A percentile compares a stretch with the other conserved stretches of the same genome.
These are phyloP conservation scores for Nigrospora oryzae DNA, from an alignment of 2,329 filamentous ascomycete species.

Conservation along the genomic window DNA sequence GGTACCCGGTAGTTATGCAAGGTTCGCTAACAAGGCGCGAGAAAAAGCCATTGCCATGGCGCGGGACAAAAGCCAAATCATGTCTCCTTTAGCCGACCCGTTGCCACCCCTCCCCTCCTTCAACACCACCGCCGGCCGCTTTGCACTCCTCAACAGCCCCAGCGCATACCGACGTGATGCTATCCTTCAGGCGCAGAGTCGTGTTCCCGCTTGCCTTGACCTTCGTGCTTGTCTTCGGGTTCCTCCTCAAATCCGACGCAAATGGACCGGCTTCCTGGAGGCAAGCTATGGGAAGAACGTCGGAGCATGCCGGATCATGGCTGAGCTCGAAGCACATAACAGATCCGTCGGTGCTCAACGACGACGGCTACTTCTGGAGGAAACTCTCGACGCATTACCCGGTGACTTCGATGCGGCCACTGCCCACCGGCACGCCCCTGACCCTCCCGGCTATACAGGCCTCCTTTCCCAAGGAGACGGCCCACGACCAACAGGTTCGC, in stretches of 20 bases:
- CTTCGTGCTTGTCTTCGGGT: background rate
- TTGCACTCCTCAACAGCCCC: too few species aligned
- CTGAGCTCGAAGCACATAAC: background rate
- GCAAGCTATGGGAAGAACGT: background rate
- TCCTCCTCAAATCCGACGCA: background rate
- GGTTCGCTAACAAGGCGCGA: too few species aligned
- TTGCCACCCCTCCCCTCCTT: too few species aligned
- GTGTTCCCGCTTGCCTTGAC: background rate
- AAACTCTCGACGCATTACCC: constrained; percentile 13
- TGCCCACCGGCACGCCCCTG: constrained; percentile 12
- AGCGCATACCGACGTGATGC: background rate
- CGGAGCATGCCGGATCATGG: background rate
- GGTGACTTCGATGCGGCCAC: constrained; percentile 9
- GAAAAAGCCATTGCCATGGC: too few species aligned
- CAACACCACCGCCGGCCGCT: too few species aligned
- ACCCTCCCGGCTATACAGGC: constrained; percentile 13
- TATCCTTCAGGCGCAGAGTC: background rate
- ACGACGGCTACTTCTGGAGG: constrained; percentile 16
- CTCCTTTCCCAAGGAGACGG: constrained; percentile 8
- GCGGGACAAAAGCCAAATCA: too few species aligned
- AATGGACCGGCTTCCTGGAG: too few species aligned
- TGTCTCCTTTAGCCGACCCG: too few species aligned
- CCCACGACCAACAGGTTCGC: constrained; percentile 7
- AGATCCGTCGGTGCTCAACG: constrained; percentile 9
- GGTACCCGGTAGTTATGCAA: too few species aligned